These are phyloP conservation scores for Penicillium occitanis DNA, from an alignment of 2,329 filamentous ascomycete genomes.

Conservation along the genomic window DNA sequence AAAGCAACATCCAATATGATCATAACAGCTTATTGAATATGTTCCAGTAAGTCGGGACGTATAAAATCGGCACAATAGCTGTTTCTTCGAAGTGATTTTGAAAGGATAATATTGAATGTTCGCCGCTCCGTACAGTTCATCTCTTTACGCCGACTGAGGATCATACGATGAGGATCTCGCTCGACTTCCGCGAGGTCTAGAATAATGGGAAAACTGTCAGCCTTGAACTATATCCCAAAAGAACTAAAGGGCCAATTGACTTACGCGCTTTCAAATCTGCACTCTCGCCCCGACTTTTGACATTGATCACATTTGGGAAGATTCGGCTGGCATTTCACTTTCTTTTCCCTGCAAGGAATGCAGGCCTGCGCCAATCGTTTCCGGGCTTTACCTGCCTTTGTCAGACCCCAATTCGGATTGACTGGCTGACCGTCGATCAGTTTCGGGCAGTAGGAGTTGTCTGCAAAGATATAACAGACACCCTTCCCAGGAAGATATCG, in stretches of 20 bases:
- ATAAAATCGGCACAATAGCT: not conserved
- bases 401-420: slow-evolving; percentile 90
- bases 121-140: not conserved
- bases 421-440: slow-evolving; percentile 82
- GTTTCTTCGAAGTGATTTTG: not conserved
- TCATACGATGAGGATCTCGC: slow-evolving; percentile 22
- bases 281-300: slow-evolving; percentile 82
- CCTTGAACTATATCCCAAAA: not conserved
- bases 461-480: slow-evolving; percentile 81
- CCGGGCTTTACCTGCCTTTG: slow-evolving; percentile 88
- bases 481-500: slow-evolving; percentile 68
- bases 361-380: slow-evolving; percentile 92
- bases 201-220: not conserved
- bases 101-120: not conserved
- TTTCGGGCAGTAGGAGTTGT: slow-evolving; percentile 78
- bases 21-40: not conserved
- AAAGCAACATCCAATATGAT: not conserved
- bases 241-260: slow-evolving; percentile 38
- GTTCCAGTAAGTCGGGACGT: not conserved
- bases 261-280: slow-evolving; percentile 84
- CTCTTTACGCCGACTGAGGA: slow-evolving; percentile 1
- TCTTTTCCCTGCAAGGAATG: slow-evolving; percentile 90
- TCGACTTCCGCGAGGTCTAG: slow-evolving; percentile 34
- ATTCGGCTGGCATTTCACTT: slow-evolving; percentile 94
- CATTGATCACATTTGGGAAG: slow-evolving; percentile 86